Evolutionary conservation across 768 basidiomycete genomes (phyloP), one percentile per base, ranked within the genome.

Genomic region (Peribolospora kevripleyi): DNA sequence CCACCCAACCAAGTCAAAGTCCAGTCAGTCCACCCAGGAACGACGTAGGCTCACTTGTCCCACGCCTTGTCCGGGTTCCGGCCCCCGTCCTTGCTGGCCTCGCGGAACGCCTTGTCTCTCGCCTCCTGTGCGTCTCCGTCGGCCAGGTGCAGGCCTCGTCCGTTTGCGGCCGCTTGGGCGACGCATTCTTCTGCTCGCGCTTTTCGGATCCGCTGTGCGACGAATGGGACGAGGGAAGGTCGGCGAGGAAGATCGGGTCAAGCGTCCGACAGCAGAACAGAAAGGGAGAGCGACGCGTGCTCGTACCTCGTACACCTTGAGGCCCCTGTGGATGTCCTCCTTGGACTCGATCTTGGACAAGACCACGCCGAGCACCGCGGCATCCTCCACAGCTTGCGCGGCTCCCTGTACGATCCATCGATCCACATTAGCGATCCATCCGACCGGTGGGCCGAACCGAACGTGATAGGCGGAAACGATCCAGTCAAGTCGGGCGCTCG

Each of bases 341-440:
- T 61, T 61, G 7, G 46, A 49, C 40, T 48, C 55, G 51, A 66
- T 58, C 51, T 59, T 62, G 52, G 62, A 54, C 46, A 72, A 59
- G 3, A 64, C 60, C 8, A 66, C 62, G 0, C 65, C 68, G 9
- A 72, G 58, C 2, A 68, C 65, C 0, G 67, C 67, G 2, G 63
- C 70, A 55, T 73, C 71, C 53, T 57, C 71, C 36, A 70, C 65
- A 0, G 70, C 71, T 51, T 71, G 68, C 1, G 71, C 67, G 4
- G 70, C 71, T 5, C 71, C 71, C 58, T 70, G 66, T 1, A 55
- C 53, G 13, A 50, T 38, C 38, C 39, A 36, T 5, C 6, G 39
- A 2, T 8, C 42, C 37, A 14, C 37, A 42, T 6, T 37, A 3
- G n/a, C 6, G 9, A 41, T 3, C 5, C 4, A 37, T 2, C 5